Evolutionary conservation across 345 rosid genomes (phyloP), one percentile per base, ranked within the genome.

Genomic region (Physaria fendleri): DNA sequence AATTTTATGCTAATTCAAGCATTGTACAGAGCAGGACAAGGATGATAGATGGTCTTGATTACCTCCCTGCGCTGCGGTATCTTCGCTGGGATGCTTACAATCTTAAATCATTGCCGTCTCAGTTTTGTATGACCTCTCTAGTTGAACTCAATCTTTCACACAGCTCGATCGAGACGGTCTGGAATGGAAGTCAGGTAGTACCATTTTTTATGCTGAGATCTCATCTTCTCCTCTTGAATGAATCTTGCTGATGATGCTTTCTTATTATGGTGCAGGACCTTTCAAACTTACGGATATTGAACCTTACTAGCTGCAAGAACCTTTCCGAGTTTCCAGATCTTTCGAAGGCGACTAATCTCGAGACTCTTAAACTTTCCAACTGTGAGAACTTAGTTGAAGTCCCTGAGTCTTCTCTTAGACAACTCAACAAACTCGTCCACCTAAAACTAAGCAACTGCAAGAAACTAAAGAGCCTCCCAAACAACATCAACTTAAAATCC

Each of bases 401-500:
- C 29, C 65, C 62, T 15, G 65, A 32, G 10, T 37, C 42, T 1
- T 59, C 41, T 61, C 67, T 68, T 29, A 44, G 41, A 45, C 50
- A 45, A 27, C 73, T 68, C 68, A 52, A 61, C 56, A 68, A 60
- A 11, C 73, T 60, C 22, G 45, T 42, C 28, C 16, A 53, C 49
- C 21, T 61, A 32, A 53, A 45, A 23, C n/a, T 68, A 14, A 53
- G 62, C 47, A 12, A 60, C 56, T 68, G 73, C 67, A 44, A 44
- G 56, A 60, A 68, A 3, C 62, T 60, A 37, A 60, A n/a, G 27
- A 44, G 28, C 12, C 56, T 68, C 17, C 73, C 73, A 8, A 52
- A 53, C 62, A 68, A 68, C 50, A 60, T 68, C 67, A 45, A 61
- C 56, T 45, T 61, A 8, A 69, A 69, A 38, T 69, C 74, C 6